phyloP scores from a whole-genome alignment of 202 grass and related monocot genomes.

The Elaeis oleifera region DNA sequence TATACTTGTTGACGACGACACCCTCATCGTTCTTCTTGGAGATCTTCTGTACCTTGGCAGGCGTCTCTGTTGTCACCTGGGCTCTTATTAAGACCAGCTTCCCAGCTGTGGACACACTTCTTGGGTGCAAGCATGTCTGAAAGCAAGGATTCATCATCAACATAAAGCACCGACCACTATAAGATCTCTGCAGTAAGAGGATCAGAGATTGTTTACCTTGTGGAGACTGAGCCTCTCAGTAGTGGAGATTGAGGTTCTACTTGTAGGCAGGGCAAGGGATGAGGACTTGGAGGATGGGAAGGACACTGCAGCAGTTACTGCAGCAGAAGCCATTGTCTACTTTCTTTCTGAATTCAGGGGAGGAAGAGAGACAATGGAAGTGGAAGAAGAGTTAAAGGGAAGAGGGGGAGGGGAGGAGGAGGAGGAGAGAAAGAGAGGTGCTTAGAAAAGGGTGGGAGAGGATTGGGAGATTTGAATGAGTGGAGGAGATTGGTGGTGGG shows the following conservation, averaged over 20 bases:
- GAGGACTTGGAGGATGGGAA: conserved; percentile 28
- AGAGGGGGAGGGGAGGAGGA: neutral
- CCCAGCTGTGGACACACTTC: conserved; percentile 5
- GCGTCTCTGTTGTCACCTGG: conserved; percentile 50
- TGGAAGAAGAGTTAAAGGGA: neutral
- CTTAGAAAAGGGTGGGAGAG: neutral
- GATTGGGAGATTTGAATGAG: conserved; percentile 26
- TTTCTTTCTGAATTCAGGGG: neutral
- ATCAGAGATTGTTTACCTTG: conserved; percentile 12
- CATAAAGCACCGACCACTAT: neutral
- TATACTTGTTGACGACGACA: conserved; percentile 64
- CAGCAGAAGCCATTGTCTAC: conserved; percentile 19
- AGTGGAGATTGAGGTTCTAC: neutral
- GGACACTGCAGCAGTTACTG: conserved; percentile 33
- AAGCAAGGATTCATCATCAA: neutral
- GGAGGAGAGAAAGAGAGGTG: neutral
- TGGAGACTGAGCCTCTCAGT: conserved; percentile 8
- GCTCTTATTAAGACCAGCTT: conserved; percentile 17
- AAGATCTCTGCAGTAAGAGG: too few species aligned
- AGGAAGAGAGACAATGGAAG: neutral
- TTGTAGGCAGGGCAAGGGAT: neutral
- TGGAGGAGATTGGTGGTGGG: conserved; percentile 38
- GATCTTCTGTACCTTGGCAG: conserved; percentile 44
- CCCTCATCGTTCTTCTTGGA: conserved; percentile 84
- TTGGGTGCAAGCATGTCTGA: conserved; percentile 7